These are phyloP conservation scores for Babesia bigemina DNA, from an alignment of 169 alveolate species.

Conservation along the genomic window DNA sequence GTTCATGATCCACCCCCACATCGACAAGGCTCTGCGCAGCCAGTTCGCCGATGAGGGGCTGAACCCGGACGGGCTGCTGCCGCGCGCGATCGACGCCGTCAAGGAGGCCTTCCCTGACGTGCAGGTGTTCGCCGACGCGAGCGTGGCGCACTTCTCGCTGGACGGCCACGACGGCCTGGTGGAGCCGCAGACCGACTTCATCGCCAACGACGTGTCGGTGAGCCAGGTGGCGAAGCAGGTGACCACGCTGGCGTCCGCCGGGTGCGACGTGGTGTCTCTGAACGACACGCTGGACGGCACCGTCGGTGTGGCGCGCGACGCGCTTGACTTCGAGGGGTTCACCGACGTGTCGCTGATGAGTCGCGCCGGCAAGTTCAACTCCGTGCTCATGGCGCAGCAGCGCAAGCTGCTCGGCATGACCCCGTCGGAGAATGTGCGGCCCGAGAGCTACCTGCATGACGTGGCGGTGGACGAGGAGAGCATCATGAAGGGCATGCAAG, in stretches of 20 bases:
- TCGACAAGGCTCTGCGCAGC: constrained; percentile 40
- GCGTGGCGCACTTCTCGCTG: constrained; percentile 50
- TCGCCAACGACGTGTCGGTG: constrained; percentile 52
- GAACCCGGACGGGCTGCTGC: constrained; percentile 59
- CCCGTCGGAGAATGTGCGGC: constrained; percentile 41
- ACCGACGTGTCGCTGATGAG: constrained; percentile 59
- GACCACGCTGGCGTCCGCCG: constrained; percentile 57
- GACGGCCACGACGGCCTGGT: constrained; percentile 63
- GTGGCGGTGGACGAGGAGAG: constrained; percentile 31
- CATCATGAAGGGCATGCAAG: constrained; percentile 31
- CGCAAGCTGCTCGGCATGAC: constrained; percentile 16
- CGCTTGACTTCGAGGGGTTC: constrained; percentile 59
- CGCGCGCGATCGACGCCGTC: constrained; percentile 46
- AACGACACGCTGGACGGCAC: constrained; percentile 54
- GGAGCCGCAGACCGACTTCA: constrained; percentile 40
- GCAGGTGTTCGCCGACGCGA: constrained; percentile 58
- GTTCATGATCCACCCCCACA: constrained; percentile 41
- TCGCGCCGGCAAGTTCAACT: constrained; percentile 50
- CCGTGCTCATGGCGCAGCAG: constrained; percentile 22
- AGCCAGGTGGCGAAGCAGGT: constrained; percentile 66
- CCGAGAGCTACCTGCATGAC: constrained; percentile 51
- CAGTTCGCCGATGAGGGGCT: constrained; percentile 61
- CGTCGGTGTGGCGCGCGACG: constrained; percentile 47
- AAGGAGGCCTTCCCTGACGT: constrained; percentile 61
- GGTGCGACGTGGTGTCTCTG: constrained; percentile 52